phyloP scores from a whole-genome alignment of 805 yeast species.

The Yarrowia sp. region DNA sequence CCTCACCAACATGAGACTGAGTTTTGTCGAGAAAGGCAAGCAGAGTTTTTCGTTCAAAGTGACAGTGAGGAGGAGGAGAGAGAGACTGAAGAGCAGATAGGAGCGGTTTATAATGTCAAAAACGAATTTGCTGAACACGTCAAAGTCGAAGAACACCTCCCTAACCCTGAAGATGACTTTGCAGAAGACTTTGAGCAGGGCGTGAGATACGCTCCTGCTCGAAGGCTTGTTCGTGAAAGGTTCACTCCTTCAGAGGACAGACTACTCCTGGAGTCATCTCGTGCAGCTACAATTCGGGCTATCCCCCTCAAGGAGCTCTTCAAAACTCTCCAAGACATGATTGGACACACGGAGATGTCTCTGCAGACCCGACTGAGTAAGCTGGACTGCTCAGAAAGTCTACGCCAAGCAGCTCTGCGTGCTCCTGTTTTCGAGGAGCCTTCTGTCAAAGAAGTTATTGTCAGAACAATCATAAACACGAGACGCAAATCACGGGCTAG shows the following conservation, averaged over 20 bases:
- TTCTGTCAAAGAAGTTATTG: neutral
- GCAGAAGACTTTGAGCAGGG: no score
- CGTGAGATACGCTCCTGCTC: no score
- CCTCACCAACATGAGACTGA: neutral
- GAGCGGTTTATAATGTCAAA: no score
- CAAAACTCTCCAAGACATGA: neutral
- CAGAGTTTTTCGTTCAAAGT: conserved; percentile 5
- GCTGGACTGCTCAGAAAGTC: neutral
- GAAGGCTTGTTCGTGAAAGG: neutral
- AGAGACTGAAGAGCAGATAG: no score
- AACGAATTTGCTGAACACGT: neutral
- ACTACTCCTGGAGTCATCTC: conserved; percentile 2
- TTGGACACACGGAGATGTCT: conserved; percentile 9
- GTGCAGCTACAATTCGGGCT: neutral
- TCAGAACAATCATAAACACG: neutral
- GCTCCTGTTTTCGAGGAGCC: neutral
- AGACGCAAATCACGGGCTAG: neutral
- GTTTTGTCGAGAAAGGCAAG: conserved; percentile 2
- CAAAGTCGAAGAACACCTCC: no score
- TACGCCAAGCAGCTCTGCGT: neutral
- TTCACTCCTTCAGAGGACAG: conserved; percentile 5
- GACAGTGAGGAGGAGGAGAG: neutral
- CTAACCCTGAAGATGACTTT: no score
- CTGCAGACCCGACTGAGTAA: conserved; percentile 7
- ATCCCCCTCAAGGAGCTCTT: neutral